These are phyloP conservation scores for Coprinopsis marcescibilis DNA, from an alignment of 768 basidiomycete species.

Conservation along the genomic window DNA sequence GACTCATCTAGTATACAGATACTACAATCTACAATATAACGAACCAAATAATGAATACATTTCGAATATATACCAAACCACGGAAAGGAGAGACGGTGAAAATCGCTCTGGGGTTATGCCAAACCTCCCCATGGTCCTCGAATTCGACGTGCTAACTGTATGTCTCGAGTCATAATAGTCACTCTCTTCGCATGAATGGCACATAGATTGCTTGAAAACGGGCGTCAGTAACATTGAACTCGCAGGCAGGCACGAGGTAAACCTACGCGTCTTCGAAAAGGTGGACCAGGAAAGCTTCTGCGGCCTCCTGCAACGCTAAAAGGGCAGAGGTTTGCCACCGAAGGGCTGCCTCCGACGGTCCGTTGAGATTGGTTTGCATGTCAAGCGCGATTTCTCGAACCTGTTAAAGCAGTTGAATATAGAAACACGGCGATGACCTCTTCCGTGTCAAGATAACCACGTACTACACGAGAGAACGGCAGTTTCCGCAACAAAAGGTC, in stretches of 20 bases:
- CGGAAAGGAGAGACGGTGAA: slow-evolving; percentile 1
- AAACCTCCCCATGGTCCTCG: slow-evolving; percentile 84
- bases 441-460: slow-evolving; percentile 33
- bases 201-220: slow-evolving; percentile 71
- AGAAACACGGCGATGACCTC: too few relatives aligned
- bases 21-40: slow-evolving; percentile 13
- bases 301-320: slow-evolving; percentile 92
- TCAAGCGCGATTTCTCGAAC: slow-evolving; percentile 93
- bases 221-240: slow-evolving; percentile 7
- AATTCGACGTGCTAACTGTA: slow-evolving; percentile 93
- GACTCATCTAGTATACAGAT: slow-evolving; percentile 1
- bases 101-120: too few relatives aligned
- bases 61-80: slow-evolving; percentile 5
- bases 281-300: slow-evolving; percentile 92
- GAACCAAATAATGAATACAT: slow-evolving; percentile 9
- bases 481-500: slow-evolving; percentile 83
- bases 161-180: slow-evolving; percentile 95
- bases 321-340: slow-evolving; percentile 97
- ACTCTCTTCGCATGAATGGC: slow-evolving; percentile 98
- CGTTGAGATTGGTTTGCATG: slow-evolving; percentile 75
- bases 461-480: slow-evolving; percentile 87
- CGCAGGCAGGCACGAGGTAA: neutral
- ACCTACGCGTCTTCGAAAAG: slow-evolving; percentile 98
- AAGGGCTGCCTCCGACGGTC: slow-evolving; percentile 52
- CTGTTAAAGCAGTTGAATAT: slow-evolving; percentile 32